phyloP scores from a whole-genome alignment of 1,284 basidiomycete genomes.

The Trametes polyzona region DNA sequence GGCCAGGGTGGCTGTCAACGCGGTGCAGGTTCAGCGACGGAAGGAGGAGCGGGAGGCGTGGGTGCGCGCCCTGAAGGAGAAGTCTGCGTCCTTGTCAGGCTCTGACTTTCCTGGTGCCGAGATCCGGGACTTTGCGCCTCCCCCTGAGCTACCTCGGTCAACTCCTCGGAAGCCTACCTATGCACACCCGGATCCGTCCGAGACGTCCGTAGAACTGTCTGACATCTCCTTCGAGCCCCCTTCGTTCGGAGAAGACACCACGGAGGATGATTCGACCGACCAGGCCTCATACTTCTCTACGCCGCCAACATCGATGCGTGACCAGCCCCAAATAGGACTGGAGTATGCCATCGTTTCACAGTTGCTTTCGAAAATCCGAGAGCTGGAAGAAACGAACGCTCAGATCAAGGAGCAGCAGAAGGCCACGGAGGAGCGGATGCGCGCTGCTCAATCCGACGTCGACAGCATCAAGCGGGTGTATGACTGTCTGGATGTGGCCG shows the following conservation, averaged over 20 bases:
- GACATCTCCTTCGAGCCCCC: conserved; percentile 1
- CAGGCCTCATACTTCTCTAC: conserved; percentile 17
- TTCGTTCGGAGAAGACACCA: background rate
- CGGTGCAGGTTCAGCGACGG: conserved; percentile 41
- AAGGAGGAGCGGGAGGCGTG: conserved; percentile 61
- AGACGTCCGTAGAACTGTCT: background rate
- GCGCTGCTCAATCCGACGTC: conserved; percentile 71
- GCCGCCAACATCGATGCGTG: conserved; percentile 1
- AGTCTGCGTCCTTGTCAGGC: conserved; percentile 37
- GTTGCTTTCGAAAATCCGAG: conserved; percentile 76
- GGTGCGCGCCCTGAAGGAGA: conserved; percentile 48
- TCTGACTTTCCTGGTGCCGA: conserved; percentile 24
- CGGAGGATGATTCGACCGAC: conserved; percentile 3
- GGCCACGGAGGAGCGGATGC: conserved; percentile 61
- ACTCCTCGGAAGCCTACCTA: conserved; percentile 5
- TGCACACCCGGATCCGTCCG: conserved; percentile 1
- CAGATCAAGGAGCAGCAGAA: conserved; percentile 71
- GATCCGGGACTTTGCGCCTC: conserved; percentile 65
- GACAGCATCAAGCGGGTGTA: conserved; percentile 72
- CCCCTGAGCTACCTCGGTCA: conserved; percentile 32
- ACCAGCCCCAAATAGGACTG: conserved; percentile 15
- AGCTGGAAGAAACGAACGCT: conserved; percentile 76
- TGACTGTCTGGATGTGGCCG: conserved; percentile 66
- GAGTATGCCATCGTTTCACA: conserved; percentile 70
- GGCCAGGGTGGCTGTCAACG: conserved; percentile 45